Conservation (phyloP, 2,329 filamentous ascomycete species). For the Helicocarpus griseus region DNA sequence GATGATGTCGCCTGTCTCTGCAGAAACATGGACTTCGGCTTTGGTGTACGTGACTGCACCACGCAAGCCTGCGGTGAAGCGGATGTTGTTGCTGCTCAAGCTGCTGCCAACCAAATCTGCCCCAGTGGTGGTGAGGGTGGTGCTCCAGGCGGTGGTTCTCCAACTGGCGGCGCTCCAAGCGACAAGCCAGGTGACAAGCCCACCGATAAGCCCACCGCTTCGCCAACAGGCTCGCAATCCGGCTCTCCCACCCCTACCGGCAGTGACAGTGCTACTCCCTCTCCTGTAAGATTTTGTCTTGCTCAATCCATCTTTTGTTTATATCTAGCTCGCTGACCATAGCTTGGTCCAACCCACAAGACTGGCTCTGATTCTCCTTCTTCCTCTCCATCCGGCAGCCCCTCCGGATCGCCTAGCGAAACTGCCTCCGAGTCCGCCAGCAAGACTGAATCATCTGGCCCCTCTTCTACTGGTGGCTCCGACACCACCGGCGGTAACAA, state of each 20-base stretch:
- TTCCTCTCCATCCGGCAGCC: background rate
- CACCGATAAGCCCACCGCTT: constrained; percentile 6
- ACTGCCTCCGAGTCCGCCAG: constrained; percentile 14
- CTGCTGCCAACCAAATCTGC: background rate
- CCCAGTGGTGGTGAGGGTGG: background rate
- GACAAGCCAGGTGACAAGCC: too few species aligned
- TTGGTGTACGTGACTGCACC: constrained; percentile 39
- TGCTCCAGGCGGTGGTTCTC: background rate
- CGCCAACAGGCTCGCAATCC: constrained; percentile 10
- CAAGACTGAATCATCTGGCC: constrained; percentile 9
- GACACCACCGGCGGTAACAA: constrained; percentile 9
- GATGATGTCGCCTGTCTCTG: constrained; percentile 33
- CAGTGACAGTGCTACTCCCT: constrained; percentile 7
- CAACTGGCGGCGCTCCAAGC: constrained; percentile 4
- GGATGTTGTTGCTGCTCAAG: constrained; percentile 16
- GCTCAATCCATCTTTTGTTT: background rate
- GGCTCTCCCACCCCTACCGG: constrained; percentile 13
- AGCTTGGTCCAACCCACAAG: background rate
- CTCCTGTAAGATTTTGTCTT: constrained; percentile 4
- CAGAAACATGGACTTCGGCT: constrained; percentile 30
- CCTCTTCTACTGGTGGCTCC: constrained; percentile 10
- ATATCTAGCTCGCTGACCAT: constrained; percentile 3
- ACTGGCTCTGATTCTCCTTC: constrained; percentile 11
- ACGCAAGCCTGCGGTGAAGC: constrained; percentile 33
- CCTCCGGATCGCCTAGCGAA: constrained; percentile 9